Percentiles rank a stretch among this genome's conserved stretches.
phyloP scores from a whole-genome alignment of 495 filamentous ascomycete species.

The Lophiostoma macrostomum region DNA sequence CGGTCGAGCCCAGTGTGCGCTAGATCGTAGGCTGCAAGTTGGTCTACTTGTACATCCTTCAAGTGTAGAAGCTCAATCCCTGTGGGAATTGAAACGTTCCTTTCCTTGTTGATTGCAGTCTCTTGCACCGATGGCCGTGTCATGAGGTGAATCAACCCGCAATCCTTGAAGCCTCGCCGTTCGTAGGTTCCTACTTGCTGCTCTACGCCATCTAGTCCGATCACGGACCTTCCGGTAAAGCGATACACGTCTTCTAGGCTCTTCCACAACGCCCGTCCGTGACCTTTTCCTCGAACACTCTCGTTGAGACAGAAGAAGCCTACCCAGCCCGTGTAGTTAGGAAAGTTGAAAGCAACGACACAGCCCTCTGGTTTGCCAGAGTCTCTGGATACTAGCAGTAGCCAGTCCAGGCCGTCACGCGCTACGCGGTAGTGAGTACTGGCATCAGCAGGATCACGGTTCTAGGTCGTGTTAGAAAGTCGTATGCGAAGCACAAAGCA shows the following conservation, averaged over 20 bases:
- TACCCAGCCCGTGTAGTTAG: constrained; percentile 30
- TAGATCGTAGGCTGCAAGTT: constrained; percentile 13
- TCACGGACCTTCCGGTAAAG: not conserved
- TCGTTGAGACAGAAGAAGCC: constrained; percentile 31
- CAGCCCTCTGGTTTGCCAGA: constrained; percentile 28
- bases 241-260: constrained; percentile 1
- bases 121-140: constrained; percentile 14
- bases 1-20: constrained; percentile 24
- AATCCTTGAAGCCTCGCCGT: constrained; percentile 22
- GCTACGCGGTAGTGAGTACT: constrained; percentile 20
- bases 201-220: constrained; percentile 30
- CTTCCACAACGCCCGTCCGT: constrained; percentile 13
- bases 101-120: not conserved
- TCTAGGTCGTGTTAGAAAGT: constrained; percentile 2
- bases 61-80: constrained; percentile 17
- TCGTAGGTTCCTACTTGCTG: constrained; percentile 24
- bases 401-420: constrained; percentile 20
- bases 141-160: constrained; percentile 17
- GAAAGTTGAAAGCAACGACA: constrained; percentile 23
- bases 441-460: constrained; percentile 22
- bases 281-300: constrained; percentile 11
- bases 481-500: too few species aligned
- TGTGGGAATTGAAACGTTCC: not conserved
- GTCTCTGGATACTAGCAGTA: constrained; percentile 10
- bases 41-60: not conserved